Percentiles rank a stretch among this genome's conserved stretches.
Conservation (phyloP, 257 asterid species). For the Scutellaria baicalensis region DNA sequence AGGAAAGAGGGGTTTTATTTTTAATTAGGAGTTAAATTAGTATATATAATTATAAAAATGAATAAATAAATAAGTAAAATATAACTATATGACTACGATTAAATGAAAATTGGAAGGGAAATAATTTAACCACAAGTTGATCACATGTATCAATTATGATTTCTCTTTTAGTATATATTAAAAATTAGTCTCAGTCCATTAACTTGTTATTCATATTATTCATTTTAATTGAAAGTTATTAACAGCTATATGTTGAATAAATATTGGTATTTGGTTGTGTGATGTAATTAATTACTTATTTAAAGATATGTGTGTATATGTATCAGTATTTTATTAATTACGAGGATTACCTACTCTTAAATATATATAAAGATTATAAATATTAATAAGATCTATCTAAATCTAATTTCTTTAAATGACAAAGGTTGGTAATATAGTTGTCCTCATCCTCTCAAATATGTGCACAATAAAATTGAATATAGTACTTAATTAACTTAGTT, state of each 20-base stretch:
- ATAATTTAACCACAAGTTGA: too few relatives aligned
- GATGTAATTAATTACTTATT: neutral
- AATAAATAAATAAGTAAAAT: too few relatives aligned
- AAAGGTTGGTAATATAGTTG: constrained; percentile 18
- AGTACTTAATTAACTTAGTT: neutral
- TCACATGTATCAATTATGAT: too few relatives aligned
- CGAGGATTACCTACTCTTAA: neutral
- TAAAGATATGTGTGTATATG: too few relatives aligned
- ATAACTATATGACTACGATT: too few relatives aligned
- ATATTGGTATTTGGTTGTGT: neutral
- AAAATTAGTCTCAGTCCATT: too few relatives aligned
- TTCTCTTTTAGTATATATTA: too few relatives aligned
- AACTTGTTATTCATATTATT: neutral
- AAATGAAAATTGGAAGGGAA: too few relatives aligned
- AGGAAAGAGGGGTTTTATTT: too few relatives aligned
- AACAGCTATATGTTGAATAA: neutral
- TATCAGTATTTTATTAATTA: neutral
- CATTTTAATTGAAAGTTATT: neutral
- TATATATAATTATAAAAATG: too few relatives aligned
- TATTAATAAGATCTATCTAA: neutral
- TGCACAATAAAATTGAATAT: neutral
- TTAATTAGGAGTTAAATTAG: too few relatives aligned
- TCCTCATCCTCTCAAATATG: neutral
- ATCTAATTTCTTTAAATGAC: constrained; percentile 1
- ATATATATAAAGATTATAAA: neutral